Conservation (phyloP, 176 grass and related monocot genomes). For the Musa acuminata region DNA sequence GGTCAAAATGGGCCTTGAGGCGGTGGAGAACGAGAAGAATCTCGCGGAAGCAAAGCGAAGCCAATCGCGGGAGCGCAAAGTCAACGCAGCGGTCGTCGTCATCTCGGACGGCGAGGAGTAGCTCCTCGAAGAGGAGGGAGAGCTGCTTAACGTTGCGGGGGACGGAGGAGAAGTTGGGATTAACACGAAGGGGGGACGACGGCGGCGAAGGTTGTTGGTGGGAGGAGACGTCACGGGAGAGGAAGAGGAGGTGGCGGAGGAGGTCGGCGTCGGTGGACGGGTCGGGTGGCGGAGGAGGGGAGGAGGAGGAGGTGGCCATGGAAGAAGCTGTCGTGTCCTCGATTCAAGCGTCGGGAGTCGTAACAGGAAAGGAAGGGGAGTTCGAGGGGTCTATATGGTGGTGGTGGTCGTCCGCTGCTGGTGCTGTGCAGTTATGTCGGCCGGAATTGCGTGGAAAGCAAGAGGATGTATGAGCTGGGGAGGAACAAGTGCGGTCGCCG, state of each 20-base stretch:
- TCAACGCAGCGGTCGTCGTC: not conserved
- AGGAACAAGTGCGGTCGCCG: too few species aligned
- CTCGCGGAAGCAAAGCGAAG: conserved; percentile 80
- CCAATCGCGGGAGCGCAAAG: conserved; percentile 34
- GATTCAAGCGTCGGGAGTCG: too few species aligned
- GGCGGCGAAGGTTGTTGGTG: too few species aligned
- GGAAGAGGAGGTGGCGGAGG: conserved; percentile 50
- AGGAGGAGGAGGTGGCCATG: conserved; percentile 23
- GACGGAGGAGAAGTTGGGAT: conserved; percentile 40
- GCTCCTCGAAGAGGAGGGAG: conserved; percentile 61
- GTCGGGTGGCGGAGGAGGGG: conserved; percentile 23
- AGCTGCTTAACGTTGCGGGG: conserved; percentile 52
- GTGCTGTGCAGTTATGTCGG: too few species aligned
- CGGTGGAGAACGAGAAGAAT: conserved; percentile 75
- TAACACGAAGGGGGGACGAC: conserved; percentile 32
- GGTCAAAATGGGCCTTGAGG: conserved; percentile 47
- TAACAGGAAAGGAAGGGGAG: too few species aligned
- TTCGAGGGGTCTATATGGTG: too few species aligned
- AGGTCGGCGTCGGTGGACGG: conserved; percentile 55
- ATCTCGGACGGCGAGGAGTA: conserved; percentile 7
- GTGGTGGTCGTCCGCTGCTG: too few species aligned
- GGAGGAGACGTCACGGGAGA: conserved; percentile 46
- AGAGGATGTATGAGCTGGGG: too few species aligned
- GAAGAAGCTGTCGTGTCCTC: not conserved
- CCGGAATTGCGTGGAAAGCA: too few species aligned